These are phyloP conservation scores for Dicorynia guianensis DNA, from an alignment of 306 rosid genomes.

Conservation along the genomic window DNA sequence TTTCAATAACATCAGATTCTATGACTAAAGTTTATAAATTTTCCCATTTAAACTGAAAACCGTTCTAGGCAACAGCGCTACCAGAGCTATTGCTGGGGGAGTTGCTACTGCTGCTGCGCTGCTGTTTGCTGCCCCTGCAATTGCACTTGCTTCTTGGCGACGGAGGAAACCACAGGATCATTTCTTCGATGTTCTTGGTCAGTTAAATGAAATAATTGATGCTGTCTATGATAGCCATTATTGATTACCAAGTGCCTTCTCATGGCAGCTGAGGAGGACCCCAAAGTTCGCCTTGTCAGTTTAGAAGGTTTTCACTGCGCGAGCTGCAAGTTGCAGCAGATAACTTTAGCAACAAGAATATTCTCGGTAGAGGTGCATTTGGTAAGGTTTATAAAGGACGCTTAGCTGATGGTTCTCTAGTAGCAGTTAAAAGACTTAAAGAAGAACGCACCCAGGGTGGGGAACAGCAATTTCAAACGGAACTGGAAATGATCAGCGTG, in stretches of 20 bases:
- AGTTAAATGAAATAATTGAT: slow-evolving; percentile 36
- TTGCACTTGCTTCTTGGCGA: slow-evolving; percentile 67
- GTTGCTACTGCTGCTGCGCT: slow-evolving; percentile 73
- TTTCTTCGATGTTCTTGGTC: slow-evolving; percentile 76
- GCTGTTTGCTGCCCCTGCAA: slow-evolving; percentile 66
- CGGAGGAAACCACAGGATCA: slow-evolving; percentile 57
- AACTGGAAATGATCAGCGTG: slow-evolving; percentile 70
- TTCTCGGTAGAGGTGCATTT: slow-evolving; percentile 33
- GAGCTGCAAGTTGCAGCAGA: slow-evolving; percentile 34
- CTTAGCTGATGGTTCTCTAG: slow-evolving; percentile 60
- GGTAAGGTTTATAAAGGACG: slow-evolving; percentile 40
- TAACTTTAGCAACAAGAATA: slow-evolving; percentile 17
- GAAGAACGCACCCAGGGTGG: slow-evolving; percentile 63
- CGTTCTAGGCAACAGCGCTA: slow-evolving; percentile 49
- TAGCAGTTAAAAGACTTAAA: slow-evolving; percentile 70
- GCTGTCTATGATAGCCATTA: not conserved
- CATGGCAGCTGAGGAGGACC: slow-evolving; percentile 33
- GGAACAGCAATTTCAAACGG: slow-evolving; percentile 70
- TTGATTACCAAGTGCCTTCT: slow-evolving; percentile 14
- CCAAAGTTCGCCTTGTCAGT: slow-evolving; percentile 38
- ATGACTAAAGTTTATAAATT: not conserved
- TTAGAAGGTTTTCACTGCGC: slow-evolving; percentile 36
- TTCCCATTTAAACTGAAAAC: not conserved
- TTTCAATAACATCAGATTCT: not conserved
- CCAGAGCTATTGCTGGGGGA: slow-evolving; percentile 75